Evolutionary conservation across 2,329 filamentous ascomycete genomes (phyloP).

Genomic region (Arthrobotrys pseudoclavata): DNA sequence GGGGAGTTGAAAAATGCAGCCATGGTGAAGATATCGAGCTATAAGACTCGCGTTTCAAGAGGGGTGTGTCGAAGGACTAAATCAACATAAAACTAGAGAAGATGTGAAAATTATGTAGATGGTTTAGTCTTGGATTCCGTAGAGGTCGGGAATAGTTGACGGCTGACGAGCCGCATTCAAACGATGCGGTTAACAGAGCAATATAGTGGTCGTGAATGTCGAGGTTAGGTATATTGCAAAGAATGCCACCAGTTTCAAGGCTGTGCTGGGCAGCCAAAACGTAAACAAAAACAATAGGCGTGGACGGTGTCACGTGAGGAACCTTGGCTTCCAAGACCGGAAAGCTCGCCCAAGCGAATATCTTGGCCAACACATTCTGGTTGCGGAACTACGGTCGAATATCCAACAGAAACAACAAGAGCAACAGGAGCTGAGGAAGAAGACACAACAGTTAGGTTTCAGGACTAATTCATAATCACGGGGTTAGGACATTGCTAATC

Average conservation of each 20-base stretch:
- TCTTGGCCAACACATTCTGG: neutral
- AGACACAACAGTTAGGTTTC: too few species aligned
- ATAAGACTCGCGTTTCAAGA: slow-evolving; percentile 36
- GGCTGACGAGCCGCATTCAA: slow-evolving; percentile 22
- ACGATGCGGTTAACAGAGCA: slow-evolving; percentile 2
- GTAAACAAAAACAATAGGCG: slow-evolving; percentile 58
- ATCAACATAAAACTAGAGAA: slow-evolving; percentile 9
- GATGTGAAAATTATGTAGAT: slow-evolving; percentile 4
- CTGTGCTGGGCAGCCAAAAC: slow-evolving; percentile 53
- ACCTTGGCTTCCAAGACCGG: neutral
- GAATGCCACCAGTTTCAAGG: slow-evolving; percentile 30
- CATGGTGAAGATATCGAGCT: slow-evolving; percentile 46
- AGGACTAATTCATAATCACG: neutral
- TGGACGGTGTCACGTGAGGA: slow-evolving; percentile 31
- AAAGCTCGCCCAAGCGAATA: slow-evolving; percentile 1
- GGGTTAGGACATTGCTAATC: too few species aligned
- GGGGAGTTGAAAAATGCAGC: slow-evolving; percentile 58
- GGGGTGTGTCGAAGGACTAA: slow-evolving; percentile 17
- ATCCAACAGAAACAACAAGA: slow-evolving; percentile 24
- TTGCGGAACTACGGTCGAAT: neutral
- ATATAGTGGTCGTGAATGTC: slow-evolving; percentile 26
- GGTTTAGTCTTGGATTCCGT: neutral
- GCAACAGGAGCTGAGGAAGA: neutral
- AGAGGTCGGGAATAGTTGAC: slow-evolving; percentile 9
- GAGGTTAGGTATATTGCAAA: slow-evolving; percentile 19